Evolutionary conservation across 2,329 filamentous ascomycete species (phyloP).

Genomic region (Endoconidiophora laricicola): DNA sequence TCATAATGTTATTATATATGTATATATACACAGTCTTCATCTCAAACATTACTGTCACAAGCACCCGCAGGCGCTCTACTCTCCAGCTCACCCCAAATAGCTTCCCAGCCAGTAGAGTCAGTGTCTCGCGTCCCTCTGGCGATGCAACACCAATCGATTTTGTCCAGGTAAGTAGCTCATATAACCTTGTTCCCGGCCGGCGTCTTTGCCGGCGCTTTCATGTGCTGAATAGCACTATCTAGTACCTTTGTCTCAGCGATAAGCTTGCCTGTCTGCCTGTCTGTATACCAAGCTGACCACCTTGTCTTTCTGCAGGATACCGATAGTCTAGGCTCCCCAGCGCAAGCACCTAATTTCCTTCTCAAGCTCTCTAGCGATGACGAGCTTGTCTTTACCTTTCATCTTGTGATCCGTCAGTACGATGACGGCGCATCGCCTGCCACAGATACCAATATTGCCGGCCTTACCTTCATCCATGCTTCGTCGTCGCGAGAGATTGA

Average conservation of each 20-base stretch:
- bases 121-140: conserved; percentile 51
- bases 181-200: conserved; percentile 15
- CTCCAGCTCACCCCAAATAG: conserved; percentile 69
- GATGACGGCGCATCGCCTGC: conserved; percentile 30
- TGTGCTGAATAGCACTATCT: neutral
- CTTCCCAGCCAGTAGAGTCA: conserved; percentile 68
- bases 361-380: conserved; percentile 81
- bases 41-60: conserved; percentile 49
- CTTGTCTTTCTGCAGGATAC: neutral
- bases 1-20: neutral
- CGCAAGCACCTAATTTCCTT: conserved; percentile 38
- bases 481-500: conserved; percentile 77
- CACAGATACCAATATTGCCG: conserved; percentile 63
- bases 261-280: neutral
- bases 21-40: neutral
- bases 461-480: conserved; percentile 83
- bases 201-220: neutral
- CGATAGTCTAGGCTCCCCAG: conserved; percentile 5
- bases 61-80: conserved; percentile 59
- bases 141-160: conserved; percentile 74
- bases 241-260: neutral
- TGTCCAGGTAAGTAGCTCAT: conserved; percentile 53
- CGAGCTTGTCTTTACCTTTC: conserved; percentile 84
- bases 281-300: too few relatives aligned
- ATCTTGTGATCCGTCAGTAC: conserved; percentile 57